Evolutionary conservation across 495 filamentous ascomycete species (phyloP), one percentile per base, ranked within the genome.

Genomic region (Hyaloscypha variabilis): DNA sequence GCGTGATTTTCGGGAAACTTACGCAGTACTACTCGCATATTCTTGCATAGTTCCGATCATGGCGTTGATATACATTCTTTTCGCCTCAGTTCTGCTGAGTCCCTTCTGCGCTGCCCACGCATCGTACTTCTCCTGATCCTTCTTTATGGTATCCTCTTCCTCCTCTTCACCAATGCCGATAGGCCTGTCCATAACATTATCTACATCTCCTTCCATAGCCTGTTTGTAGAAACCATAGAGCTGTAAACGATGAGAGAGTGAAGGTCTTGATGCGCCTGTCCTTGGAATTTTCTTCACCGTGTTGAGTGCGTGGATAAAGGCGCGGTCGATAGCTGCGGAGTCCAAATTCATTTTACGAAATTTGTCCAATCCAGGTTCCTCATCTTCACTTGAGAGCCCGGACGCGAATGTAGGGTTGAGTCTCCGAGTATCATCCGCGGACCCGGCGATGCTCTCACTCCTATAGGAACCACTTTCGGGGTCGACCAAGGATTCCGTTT

Each of bases 141-240:
- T 77, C 61, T 80, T 76, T 11, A 82, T 67, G 17, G 63, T 58
- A 21, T 68, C 65, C 3, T 66, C 80, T 73, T 34, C 82, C 30
- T 67, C 67, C 4, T 67, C 81, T 73, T 31, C 58, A 17, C 31
- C 28, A 1, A 69, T 79, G 75, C 36, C 81, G 39, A 73, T n/a
- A 24, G 94, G 94, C 25, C 93, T 84, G 70, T 93, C 88, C 90
- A 97, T 95, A 2, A 97, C 90, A 34, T 91, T 91, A 69, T 92
- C 90, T 5, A 97, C 94, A 78, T 98, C 93, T 31, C 95, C 95
- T 78, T 98, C 93, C 94, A 97, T 98, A 68, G 91, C 93, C 79
- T 99, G 95, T 76, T 99, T 99, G 79, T 98, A 99, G 66, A 99
- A 83, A 58, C 95, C 95, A 87, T 99, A 99, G 62, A 99, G 88